These are phyloP conservation scores for Phascolomyces articulosus DNA, from an alignment of 371 early-diverging fungal genomes.

Conservation along the genomic window DNA sequence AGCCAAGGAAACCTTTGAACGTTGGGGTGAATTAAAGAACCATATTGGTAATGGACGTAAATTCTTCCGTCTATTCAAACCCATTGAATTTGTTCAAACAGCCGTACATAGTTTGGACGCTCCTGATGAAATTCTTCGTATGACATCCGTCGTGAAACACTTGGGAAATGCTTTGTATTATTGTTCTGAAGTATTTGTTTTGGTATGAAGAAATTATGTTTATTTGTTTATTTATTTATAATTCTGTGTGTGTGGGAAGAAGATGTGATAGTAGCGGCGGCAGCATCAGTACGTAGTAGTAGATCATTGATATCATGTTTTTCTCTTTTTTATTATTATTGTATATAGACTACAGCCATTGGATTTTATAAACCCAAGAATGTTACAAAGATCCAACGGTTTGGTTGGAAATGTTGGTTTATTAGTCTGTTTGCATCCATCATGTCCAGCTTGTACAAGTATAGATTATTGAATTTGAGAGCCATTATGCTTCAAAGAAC, in stretches of 20 bases:
- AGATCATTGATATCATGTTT: too few species aligned
- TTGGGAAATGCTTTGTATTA: conserved; percentile 58
- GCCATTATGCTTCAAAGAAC: conserved; percentile 3
- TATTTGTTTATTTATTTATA: too few species aligned
- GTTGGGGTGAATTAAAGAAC: conserved; percentile 57
- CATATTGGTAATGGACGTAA: conserved; percentile 67
- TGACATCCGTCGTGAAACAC: conserved; percentile 48
- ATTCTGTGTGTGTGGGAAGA: neutral
- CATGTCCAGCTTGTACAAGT: conserved; percentile 59
- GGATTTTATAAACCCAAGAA: conserved; percentile 56
- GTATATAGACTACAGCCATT: conserved; percentile 46
- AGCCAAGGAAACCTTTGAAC: conserved; percentile 49
- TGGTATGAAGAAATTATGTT: conserved; percentile 43
- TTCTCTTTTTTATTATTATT: neutral
- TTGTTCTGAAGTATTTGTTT: conserved; percentile 54
- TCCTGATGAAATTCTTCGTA: conserved; percentile 52
- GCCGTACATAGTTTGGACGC: conserved; percentile 47
- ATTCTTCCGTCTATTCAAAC: conserved; percentile 53
- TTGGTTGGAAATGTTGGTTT: conserved; percentile 66
- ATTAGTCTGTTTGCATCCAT: conserved; percentile 62
- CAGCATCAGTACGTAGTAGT: too few species aligned
- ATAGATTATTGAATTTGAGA: conserved; percentile 44
- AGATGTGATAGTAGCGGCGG: neutral
- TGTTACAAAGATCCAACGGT: conserved; percentile 49
- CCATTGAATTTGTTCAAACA: conserved; percentile 60